Percentiles rank a stretch among this genome's conserved stretches.
Evolutionary conservation across 139 green algal genomes (phyloP).

Genomic region (Marvania coccoides): DNA sequence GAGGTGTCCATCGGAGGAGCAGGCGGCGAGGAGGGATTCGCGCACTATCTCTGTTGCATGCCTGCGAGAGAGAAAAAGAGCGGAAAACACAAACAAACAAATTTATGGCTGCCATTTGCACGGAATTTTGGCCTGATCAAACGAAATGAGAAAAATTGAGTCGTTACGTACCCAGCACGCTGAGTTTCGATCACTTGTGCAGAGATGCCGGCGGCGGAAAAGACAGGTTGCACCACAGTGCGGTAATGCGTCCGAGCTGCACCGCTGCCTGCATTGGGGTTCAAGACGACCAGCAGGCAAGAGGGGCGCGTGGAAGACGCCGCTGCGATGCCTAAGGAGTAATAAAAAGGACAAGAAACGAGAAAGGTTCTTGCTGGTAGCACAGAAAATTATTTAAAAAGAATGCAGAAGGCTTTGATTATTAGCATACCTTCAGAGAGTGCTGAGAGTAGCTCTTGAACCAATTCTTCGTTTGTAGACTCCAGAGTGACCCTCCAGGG

Average conservation of each 20-base stretch:
- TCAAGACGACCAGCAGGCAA: slow-evolving; percentile 72
- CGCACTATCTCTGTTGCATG: no score
- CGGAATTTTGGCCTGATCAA: not conserved
- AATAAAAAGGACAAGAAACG: no score
- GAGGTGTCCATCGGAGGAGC: no score
- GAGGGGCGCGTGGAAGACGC: not conserved
- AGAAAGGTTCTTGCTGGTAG: no score
- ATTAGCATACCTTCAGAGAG: not conserved
- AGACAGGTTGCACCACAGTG: slow-evolving; percentile 36
- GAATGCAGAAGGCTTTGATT: no score
- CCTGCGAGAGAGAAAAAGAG: not conserved
- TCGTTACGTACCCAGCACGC: slow-evolving; percentile 39
- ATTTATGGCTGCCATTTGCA: not conserved
- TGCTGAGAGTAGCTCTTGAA: not conserved
- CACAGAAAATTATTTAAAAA: no score
- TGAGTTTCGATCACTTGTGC: slow-evolving; percentile 46
- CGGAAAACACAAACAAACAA: not conserved
- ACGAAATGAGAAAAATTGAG: not conserved
- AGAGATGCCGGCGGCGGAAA: slow-evolving; percentile 41
- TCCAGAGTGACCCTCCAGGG: slow-evolving; percentile 9
- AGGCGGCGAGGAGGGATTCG: no score
- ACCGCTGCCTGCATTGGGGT: slow-evolving; percentile 58
- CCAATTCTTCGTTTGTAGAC: not conserved
- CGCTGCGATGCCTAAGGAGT: slow-evolving; percentile 3
- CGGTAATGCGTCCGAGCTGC: slow-evolving; percentile 37